phyloP scores from a whole-genome alignment of 768 basidiomycete genomes.

The Atractiella rhizophila region DNA sequence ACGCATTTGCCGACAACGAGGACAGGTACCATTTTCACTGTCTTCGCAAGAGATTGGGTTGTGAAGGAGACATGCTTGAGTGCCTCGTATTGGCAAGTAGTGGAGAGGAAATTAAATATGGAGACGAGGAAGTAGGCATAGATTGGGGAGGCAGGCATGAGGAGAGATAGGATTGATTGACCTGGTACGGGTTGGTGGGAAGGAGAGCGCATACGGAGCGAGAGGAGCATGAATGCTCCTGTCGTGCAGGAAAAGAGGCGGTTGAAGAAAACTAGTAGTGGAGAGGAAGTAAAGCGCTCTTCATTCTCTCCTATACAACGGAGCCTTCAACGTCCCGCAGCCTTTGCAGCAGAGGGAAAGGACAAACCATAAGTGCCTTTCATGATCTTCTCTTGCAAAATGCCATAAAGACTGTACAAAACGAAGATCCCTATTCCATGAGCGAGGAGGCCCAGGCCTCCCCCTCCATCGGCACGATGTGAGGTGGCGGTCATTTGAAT shows the following conservation, averaged over 20 bases:
- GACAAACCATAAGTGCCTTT: conserved; percentile 12
- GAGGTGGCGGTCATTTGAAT: too few species aligned
- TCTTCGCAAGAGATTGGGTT: conserved; percentile 15
- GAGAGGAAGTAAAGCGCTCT: conserved; percentile 13
- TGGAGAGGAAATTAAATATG: conserved; percentile 13
- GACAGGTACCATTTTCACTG: conserved; percentile 17
- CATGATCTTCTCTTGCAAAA: conserved; percentile 17
- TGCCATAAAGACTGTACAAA: conserved; percentile 12
- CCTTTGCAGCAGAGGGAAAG: neutral
- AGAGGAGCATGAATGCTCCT: neutral
- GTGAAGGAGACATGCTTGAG: conserved; percentile 11
- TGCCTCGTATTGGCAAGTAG: conserved; percentile 16
- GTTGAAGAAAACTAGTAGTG: conserved; percentile 14
- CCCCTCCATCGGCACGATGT: too few species aligned
- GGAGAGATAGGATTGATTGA: neutral
- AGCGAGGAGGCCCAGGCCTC: conserved; percentile 1
- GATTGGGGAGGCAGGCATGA: neutral
- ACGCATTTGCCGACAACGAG: conserved; percentile 13
- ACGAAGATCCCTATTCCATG: conserved; percentile 9
- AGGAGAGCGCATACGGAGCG: neutral
- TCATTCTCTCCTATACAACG: conserved; percentile 4
- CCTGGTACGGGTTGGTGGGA: neutral
- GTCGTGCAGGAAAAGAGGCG: conserved; percentile 10
- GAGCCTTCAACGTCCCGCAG: neutral
- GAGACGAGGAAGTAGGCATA: conserved; percentile 11